Base-by-base conservation (phyloP, 2,329 filamentous ascomycete genomes). In the Nectriaceae sp. region DNA sequence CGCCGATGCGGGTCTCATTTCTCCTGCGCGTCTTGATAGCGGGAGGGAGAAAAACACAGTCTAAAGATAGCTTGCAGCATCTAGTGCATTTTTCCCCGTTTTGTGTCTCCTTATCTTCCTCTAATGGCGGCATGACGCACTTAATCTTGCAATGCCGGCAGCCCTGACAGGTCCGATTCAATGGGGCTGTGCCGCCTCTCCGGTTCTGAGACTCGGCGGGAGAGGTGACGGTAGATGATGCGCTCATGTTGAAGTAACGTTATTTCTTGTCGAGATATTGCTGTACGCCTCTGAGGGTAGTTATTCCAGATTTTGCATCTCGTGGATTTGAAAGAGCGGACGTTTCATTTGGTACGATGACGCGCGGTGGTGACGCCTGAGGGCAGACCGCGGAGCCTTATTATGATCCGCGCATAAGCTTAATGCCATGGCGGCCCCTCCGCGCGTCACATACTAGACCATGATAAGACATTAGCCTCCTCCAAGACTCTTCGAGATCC, bases 1-100 rank as follows among this genome's bases (percentile, higher is more conserved):
- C 52, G 11, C 44, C 41, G 22, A 52, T 54, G 18, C 49, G 35
- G 1, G 49, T 47, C 21, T 54, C 52, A 31, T 54, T 54, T 11
- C 52, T 26, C 33, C 24, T 44, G 11, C 52, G 40, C 19, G 36
- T 47, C n/a, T 47, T 54, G 19, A 39, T 47, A 16, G 44, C 46
- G 5, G 52, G 49, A 13, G 52, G 33, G 4, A 40, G 26, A 11
- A 54, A 54, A 1, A 47, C n/a, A 5, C 52, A 54, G 5, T 49
- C 43, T 3, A 54, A 29, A 11, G 40, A 39, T 15, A 54, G 42
- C 11, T 54, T 54, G 15, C 22, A 29, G 29, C 51, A 54, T 22
- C 49, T 31, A 4, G 37, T 41, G 16, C 52, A 54, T 4, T 22
- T 44, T 31, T 15, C 26, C 8, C 26, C 8, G 8, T 15, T 52